Base-by-base conservation (phyloP, 1,284 basidiomycete genomes). In the Sporisorium graminicola region DNA sequence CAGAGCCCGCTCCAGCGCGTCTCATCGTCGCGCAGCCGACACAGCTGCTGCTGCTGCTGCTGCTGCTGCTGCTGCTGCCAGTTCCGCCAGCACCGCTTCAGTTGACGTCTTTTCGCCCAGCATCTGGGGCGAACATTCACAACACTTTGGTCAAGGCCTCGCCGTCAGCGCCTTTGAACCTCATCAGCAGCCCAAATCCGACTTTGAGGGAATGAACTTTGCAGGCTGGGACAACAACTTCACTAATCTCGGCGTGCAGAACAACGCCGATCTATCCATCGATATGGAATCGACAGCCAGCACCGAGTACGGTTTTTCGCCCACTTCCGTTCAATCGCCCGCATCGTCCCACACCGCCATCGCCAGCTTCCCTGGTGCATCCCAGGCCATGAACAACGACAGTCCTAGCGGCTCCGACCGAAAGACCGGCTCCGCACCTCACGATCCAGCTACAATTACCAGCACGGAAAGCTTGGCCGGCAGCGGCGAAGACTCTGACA, bases 261-360 rank as follows among this genome's bases (percentile, higher is more conserved):
- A 55, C 56, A 64, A 77, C 53, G 60, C 52, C 13, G 75, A 77
- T 35, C 60, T 74, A 3, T 74, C 71, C 14, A 70, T 77, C 71
- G 75, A 77, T 27, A 67, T 77, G 71, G 71, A 77, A 40, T 74
- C 71, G 14, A 66, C 66, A 29, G 58, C 65, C 18, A 63, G 74
- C 59, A 77, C 70, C 50, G 74, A 77, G 24, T 63, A 74, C 52
- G 67, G 53, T 50, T 74, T 77, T 22, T 77, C 75, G 20, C 75
- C 75, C 13, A 56, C 42, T 24, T 74, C 75, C 5, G 51, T 66
- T n/a, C 75, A 70, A 27, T 77, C 75, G 14, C 75, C 75, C 8
- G 71, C 60, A 33, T 69, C 67, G 22, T 71, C 73, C 12, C 73
- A 75, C 54, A 70, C 65, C 24, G 64, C 73, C 26, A 61, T 62